phyloP scores from a whole-genome alignment of 352 stramenopile species.

The Globisporangium uncinulatum region DNA sequence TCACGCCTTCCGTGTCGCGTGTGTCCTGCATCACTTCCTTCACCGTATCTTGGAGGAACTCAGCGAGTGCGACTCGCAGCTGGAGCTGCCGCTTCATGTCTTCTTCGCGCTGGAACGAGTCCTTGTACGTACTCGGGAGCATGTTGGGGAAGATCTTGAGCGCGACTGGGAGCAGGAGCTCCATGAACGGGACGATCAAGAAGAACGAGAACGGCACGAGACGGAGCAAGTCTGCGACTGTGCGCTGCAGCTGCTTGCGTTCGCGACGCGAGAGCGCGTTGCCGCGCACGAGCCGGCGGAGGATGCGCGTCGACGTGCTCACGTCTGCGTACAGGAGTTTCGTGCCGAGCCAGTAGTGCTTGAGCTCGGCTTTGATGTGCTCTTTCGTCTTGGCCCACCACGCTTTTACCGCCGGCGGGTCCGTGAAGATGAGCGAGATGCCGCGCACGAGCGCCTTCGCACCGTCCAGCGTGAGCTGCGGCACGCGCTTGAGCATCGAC shows the following conservation, averaged over 20 bases:
- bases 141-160: conserved; percentile 99
- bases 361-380: conserved; percentile 84
- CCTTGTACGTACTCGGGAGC: conserved; percentile 97
- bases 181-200: conserved; percentile 98
- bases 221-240: conserved; percentile 94
- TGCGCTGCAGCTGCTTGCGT: conserved; percentile 95
- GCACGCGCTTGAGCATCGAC: conserved; percentile 62
- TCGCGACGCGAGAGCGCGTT: conserved; percentile 93
- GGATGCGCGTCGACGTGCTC: conserved; percentile 91
- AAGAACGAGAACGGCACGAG: conserved; percentile 98
- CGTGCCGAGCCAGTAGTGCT: conserved; percentile 97
- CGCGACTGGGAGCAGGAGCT: conserved; percentile 96
- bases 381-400: conserved; percentile 72
- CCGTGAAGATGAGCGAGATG: conserved; percentile 52
- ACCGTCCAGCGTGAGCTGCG: conserved; percentile 49
- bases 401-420: conserved; percentile 54
- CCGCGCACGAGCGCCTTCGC: conserved; percentile 51
- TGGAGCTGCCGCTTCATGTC: conserved; percentile 98
- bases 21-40: conserved; percentile 86
- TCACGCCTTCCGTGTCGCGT: conserved; percentile 70
- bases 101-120: conserved; percentile 95
- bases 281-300: conserved; percentile 89
- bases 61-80: conserved; percentile 93
- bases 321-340: conserved; percentile 96
- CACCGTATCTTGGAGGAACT: conserved; percentile 97